These are phyloP conservation scores for Medicago truncatula DNA, from an alignment of 306 rosid species.

Conservation along the genomic window MtrunA17r5.0-ANR NC_053043.1:41763501-41764000, in stretches of 20 bases:
- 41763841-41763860: background rate
- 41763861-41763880: background rate
- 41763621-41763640: background rate
- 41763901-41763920: background rate
- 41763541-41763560: background rate
- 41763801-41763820: background rate
- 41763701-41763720: constrained; percentile 7
- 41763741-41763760: background rate
- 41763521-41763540: background rate
- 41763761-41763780: background rate
- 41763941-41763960: background rate
- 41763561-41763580: background rate
- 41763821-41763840: background rate
- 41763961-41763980: background rate
- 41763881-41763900: background rate
- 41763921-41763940: background rate
- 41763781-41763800: background rate
- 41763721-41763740: background rate
- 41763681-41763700: background rate
- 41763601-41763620: background rate
- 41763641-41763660: background rate
- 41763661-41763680: background rate
- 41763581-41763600: background rate
- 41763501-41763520: too few species aligned
- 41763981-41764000: background rate